These are phyloP conservation scores for Termitomyces sp. DNA, from an alignment of 768 basidiomycete species.

Conservation along the genomic window DNA sequence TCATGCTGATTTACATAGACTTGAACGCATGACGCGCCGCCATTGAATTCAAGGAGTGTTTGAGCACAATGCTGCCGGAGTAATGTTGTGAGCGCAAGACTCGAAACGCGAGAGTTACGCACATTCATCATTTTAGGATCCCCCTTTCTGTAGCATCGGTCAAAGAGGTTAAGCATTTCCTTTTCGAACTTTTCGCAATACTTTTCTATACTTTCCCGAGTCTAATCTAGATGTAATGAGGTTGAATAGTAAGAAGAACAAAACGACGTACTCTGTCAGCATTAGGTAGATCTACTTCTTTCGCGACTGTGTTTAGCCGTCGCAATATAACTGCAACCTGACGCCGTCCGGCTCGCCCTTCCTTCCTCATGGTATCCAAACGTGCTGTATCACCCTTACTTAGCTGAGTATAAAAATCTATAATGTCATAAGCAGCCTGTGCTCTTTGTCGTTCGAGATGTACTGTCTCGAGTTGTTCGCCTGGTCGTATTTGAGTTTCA, in stretches of 20 bases:
- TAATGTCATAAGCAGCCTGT: conserved; percentile 89
- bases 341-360: conserved; percentile 81
- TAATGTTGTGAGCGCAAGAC: background rate
- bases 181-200: conserved; percentile 99
- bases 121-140: conserved; percentile 99
- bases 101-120: conserved; percentile 16
- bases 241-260: background rate
- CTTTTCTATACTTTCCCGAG: conserved; percentile 87
- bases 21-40: conserved; percentile 93
- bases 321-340: conserved; percentile 86
- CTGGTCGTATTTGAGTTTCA: conserved; percentile 30
- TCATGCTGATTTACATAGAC: conserved; percentile 99
- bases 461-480: conserved; percentile 93
- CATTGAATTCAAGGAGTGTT: conserved; percentile 95
- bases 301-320: conserved; percentile 80
- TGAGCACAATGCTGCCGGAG: conserved; percentile 85
- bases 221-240: conserved; percentile 34
- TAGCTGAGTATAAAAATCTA: conserved; percentile 92
- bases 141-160: conserved; percentile 91
- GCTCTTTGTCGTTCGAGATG: conserved; percentile 90
- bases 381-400: conserved; percentile 72
- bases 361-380: conserved; percentile 75
- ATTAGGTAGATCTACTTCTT: conserved; percentile 84
- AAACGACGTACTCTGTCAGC: conserved; percentile 60
- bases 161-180: conserved; percentile 95